Base-by-base conservation (phyloP, 2,329 filamentous ascomycete species). In the Fusarium sacchari region DNA sequence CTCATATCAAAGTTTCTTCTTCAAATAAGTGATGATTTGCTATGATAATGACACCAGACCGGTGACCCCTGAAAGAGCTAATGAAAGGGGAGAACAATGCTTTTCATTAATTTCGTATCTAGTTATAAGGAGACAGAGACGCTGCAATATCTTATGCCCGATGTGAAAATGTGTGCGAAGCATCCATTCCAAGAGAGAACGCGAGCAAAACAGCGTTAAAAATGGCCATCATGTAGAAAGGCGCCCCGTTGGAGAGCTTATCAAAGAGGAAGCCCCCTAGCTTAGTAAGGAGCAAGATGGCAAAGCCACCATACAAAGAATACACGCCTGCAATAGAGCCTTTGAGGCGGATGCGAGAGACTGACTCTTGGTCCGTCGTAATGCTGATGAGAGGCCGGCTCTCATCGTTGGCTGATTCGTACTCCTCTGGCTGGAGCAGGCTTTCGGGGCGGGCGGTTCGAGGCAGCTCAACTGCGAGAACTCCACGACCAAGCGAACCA, bases 261-360 rank as follows among this genome's bases (percentile, higher is more conserved):
- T 99, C 96, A 79, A 98, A 99, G 53, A 98, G 83, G 42, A 90
- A 89, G 0, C 96, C 96, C 18, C 96, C 96, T 8, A 96, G 82
- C 83, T 99, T 99, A 1, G 96, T 98, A 22, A 99, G 87, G 10
- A 98, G 83, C 61, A 99, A 82, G 59, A 99, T 99, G 0, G 95
- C 96, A 2, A 91, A 93, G 20, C 96, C 96, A 17, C 96, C 96
- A 63, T 93, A 95, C 71, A 97, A 89, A 60, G 94, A 97, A 82
- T 99, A 99, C 2, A 98, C 92, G 5, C 96, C 96, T 1, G 96
- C 96, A 74, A 99, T 96, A 20, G 94, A 96, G 18, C 96, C 96
- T 84, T 98, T 98, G 60, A 98, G 88, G 36, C 86, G 84, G 42
- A 90, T 86, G 20, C 88, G 83, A 14, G 87, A 87, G 22, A 83